A percentile compares a stretch with the other conserved stretches of the same genome.
These are phyloP conservation scores for Sherardia arvensis DNA, from an alignment of 257 asterid species.

Conservation along the genomic window DNA sequence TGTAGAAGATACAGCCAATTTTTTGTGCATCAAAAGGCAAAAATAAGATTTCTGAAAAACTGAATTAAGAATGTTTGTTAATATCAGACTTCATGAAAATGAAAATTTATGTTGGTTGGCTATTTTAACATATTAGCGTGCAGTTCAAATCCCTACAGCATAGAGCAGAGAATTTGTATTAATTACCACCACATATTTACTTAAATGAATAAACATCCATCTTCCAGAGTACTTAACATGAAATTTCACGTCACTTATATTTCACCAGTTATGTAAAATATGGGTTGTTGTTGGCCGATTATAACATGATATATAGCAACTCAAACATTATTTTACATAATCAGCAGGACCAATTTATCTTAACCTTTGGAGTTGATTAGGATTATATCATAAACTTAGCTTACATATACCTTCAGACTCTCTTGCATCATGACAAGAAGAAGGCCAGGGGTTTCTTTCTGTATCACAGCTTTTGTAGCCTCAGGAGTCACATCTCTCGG, in stretches of 20 bases:
- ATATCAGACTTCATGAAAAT: background rate
- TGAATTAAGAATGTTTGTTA: background rate
- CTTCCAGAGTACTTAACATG: background rate
- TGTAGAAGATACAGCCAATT: background rate
- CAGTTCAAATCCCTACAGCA: background rate
- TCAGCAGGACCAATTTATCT: background rate
- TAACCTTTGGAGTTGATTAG: background rate
- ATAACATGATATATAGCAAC: background rate
- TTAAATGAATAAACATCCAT: background rate
- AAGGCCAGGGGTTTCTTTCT: constrained; percentile 91
- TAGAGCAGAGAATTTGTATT: background rate
- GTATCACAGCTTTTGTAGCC: constrained; percentile 79
- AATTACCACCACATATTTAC: background rate
- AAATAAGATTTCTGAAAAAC: background rate
- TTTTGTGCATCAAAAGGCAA: background rate
- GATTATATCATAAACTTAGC: background rate
- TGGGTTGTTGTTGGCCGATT: background rate
- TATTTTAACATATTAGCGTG: background rate
- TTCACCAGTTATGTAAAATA: background rate
- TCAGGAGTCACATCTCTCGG: constrained; percentile 98
- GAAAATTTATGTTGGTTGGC: background rate
- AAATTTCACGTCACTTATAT: background rate
- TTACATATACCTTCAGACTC: constrained; percentile 64
- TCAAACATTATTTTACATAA: background rate
- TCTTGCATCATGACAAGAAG: constrained; percentile 89